These are phyloP conservation scores for Crataegus laevigata DNA, from an alignment of 306 rosid species.

Conservation along the genomic window DNA sequence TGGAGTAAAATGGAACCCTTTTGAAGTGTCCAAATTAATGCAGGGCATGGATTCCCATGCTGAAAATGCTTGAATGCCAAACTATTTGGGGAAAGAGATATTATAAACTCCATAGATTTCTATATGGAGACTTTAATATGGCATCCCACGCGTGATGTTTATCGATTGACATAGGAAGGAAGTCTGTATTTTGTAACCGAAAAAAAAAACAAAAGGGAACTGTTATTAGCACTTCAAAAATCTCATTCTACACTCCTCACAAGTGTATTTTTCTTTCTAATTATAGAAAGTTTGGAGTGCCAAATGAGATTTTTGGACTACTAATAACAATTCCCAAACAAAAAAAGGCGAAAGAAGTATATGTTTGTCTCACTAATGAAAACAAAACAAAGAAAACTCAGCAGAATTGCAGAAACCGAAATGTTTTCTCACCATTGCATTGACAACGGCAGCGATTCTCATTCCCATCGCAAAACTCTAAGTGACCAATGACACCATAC, in stretches of 20 bases:
- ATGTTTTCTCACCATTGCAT: conserved; percentile 44
- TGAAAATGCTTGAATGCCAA: not conserved
- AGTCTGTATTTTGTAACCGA: not conserved
- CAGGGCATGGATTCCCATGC: not conserved
- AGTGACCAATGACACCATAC: conserved; percentile 81
- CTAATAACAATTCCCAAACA: no score
- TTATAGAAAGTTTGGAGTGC: no score
- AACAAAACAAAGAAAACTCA: not conserved
- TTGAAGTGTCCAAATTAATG: not conserved
- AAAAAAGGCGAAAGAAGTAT: not conserved
- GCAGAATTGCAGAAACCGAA: conserved; percentile 11
- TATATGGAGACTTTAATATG: not conserved
- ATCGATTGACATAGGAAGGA: no score
- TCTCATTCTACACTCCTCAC: no score
- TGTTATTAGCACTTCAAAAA: no score
- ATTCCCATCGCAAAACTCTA: conserved; percentile 47
- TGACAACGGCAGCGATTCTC: conserved; percentile 58
- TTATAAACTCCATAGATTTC: not conserved
- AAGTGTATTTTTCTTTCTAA: no score
- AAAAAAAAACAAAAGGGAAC: not conserved
- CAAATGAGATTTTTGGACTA: no score
- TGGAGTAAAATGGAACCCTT: no score
- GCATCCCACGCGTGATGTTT: not conserved
- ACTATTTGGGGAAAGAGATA: not conserved
- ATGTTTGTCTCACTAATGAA: not conserved